Evolutionary conservation across 805 yeast species (phyloP).

Genomic region (Cyberlindnera amylophila): DNA sequence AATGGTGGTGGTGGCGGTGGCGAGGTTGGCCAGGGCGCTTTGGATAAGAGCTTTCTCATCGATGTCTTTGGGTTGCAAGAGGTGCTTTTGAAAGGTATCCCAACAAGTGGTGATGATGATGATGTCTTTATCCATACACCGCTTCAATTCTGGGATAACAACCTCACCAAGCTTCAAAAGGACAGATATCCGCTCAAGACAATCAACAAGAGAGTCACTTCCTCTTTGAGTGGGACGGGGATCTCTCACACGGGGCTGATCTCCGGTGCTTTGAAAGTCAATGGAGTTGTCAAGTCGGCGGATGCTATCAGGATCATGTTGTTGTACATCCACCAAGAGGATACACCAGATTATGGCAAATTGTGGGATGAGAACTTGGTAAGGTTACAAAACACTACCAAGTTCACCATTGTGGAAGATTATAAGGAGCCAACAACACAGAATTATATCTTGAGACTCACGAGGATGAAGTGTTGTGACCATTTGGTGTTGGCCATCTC

Average conservation of each 20-base stretch:
- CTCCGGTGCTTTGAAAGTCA: slow-evolving; percentile 37
- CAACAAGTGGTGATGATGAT: not conserved
- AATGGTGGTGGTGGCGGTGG: no score
- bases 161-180: slow-evolving; percentile 22
- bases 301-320: slow-evolving; percentile 35
- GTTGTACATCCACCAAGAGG: slow-evolving; percentile 21
- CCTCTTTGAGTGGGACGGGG: not conserved
- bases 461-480: slow-evolving; percentile 22
- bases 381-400: slow-evolving; percentile 12
- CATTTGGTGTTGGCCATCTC: slow-evolving; percentile 23
- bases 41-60: slow-evolving; percentile 35
- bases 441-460: slow-evolving; percentile 11
- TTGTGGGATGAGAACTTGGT: slow-evolving; percentile 32
- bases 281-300: slow-evolving; percentile 42
- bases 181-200: slow-evolving; percentile 39
- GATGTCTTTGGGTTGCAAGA: slow-evolving; percentile 35
- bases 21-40: slow-evolving; percentile 23
- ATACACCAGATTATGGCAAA: slow-evolving; percentile 18
- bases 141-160: slow-evolving; percentile 40
- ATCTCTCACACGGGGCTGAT: slow-evolving; percentile 28
- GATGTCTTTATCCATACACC: slow-evolving; percentile 35
- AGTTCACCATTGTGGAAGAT: slow-evolving; percentile 3
- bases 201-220: slow-evolving; percentile 30
- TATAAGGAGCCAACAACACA: not conserved
- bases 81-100: slow-evolving; percentile 26